These are phyloP conservation scores for Typha latifolia DNA, from an alignment of 176 grass and related monocot genomes.

Conservation along the genomic window DNA sequence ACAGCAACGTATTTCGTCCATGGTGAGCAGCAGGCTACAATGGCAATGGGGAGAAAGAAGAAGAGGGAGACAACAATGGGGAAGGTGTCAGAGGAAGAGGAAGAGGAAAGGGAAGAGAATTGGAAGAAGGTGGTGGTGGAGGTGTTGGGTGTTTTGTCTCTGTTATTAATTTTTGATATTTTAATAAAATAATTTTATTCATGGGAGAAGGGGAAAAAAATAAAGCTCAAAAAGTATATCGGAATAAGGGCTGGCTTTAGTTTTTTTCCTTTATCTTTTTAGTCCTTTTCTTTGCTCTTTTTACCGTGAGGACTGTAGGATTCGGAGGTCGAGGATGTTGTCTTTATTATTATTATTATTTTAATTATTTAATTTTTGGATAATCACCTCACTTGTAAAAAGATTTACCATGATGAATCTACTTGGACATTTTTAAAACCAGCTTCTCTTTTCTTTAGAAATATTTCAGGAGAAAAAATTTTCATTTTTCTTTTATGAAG, in stretches of 20 bases:
- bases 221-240: conserved; percentile 17
- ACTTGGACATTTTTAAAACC: too few species aligned
- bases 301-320: neutral
- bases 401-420: too few species aligned
- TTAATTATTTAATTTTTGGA: neutral
- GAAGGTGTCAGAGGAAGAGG: neutral
- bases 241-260: neutral
- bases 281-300: conserved; percentile 17
- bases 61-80: neutral
- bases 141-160: conserved; percentile 15
- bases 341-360: neutral
- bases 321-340: neutral
- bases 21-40: conserved; percentile 26
- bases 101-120: neutral
- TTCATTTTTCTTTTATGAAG: too few species aligned
- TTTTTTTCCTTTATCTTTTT: neutral
- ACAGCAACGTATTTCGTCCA: conserved; percentile 7
- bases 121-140: neutral
- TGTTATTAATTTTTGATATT: neutral
- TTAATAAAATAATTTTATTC: neutral
- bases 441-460: too few species aligned
- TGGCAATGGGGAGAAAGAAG: neutral
- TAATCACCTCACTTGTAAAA: too few species aligned
- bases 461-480: too few species aligned
- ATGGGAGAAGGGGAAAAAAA: neutral